A percentile compares a stretch with the other conserved stretches of the same genome.
Conservation (phyloP, 768 basidiomycete genomes). For the Boletus eberwhitei region DNA sequence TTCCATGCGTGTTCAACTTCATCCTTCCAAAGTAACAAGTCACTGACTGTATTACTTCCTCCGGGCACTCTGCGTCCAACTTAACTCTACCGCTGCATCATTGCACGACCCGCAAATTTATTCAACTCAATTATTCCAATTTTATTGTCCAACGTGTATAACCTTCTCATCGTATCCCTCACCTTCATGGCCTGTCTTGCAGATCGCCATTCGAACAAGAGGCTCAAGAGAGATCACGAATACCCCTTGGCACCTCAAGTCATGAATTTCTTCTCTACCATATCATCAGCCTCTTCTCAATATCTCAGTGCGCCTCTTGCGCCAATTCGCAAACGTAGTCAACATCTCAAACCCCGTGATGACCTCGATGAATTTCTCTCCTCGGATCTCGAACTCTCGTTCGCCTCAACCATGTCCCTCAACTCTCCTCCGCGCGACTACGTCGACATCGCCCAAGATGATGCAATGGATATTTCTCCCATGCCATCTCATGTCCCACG, state of each 20-base stretch:
- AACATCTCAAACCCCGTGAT: slow-evolving; percentile 42
- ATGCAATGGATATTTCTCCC: slow-evolving; percentile 85
- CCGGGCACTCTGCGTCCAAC: not conserved
- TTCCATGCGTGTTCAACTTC: slow-evolving; percentile 21
- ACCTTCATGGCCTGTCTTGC: slow-evolving; percentile 38
- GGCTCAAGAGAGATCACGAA: slow-evolving; percentile 39
- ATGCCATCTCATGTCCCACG: slow-evolving; percentile 38
- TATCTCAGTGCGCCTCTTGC: slow-evolving; percentile 39
- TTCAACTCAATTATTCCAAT: not conserved
- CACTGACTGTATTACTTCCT: slow-evolving; percentile 13
- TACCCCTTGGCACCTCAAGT: slow-evolving; percentile 32
- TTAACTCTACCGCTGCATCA: slow-evolving; percentile 3
- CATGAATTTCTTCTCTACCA: slow-evolving; percentile 54
- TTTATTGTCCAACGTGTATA: not conserved
- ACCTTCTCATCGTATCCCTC: slow-evolving; percentile 27
- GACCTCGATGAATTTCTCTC: slow-evolving; percentile 66
- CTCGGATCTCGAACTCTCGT: slow-evolving; percentile 79
- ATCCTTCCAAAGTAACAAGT: slow-evolving; percentile 4
- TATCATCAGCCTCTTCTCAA: slow-evolving; percentile 41
- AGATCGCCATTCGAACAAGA: slow-evolving; percentile 44
- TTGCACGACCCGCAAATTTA: slow-evolving; percentile 15
- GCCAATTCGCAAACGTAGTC: slow-evolving; percentile 48
- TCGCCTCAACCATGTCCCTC: slow-evolving; percentile 79
- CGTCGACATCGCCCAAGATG: slow-evolving; percentile 44
- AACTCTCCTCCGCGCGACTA: slow-evolving; percentile 61